phyloP scores from a whole-genome alignment of 2,329 filamentous ascomycete species.

The Scedosporium boydii region DNA sequence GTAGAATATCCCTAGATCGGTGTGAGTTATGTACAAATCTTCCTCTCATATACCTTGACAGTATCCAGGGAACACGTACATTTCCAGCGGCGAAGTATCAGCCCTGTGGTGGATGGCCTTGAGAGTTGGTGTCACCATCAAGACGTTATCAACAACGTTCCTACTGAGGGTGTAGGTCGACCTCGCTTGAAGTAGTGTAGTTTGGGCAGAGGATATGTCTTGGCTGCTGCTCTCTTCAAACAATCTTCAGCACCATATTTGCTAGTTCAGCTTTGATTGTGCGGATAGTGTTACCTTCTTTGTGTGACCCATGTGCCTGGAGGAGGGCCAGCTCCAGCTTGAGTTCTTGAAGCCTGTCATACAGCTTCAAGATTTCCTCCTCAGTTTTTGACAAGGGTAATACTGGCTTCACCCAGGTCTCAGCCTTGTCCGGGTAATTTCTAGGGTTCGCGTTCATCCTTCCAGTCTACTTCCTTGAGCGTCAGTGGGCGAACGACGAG shows the following conservation, averaged over 20 bases:
- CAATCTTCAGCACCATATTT: slow-evolving; percentile 1
- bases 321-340: slow-evolving; percentile 64
- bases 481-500: not conserved
- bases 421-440: not conserved
- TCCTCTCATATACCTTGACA: not conserved
- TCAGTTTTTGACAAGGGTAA: slow-evolving; percentile 57
- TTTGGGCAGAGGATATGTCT: slow-evolving; percentile 48
- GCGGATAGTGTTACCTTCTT: not conserved
- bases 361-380: slow-evolving; percentile 55
- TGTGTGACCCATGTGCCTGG: slow-evolving; percentile 29
- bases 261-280: not conserved
- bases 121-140: slow-evolving; percentile 66
- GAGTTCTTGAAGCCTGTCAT: slow-evolving; percentile 62
- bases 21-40: not conserved
- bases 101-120: slow-evolving; percentile 66
- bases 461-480: not conserved
- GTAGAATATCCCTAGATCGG: slow-evolving; percentile 50
- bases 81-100: slow-evolving; percentile 55
- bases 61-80: slow-evolving; percentile 33
- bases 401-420: not conserved
- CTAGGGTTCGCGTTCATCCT: not conserved
- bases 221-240: slow-evolving; percentile 32
- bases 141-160: slow-evolving; percentile 56
- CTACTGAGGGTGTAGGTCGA: slow-evolving; percentile 61
- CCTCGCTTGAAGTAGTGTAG: slow-evolving; percentile 59